Evolutionary conservation across 2,329 filamentous ascomycete species (phyloP), one percentile per base, ranked within the genome.

Genomic region (Hypoxylon sp.): DNA sequence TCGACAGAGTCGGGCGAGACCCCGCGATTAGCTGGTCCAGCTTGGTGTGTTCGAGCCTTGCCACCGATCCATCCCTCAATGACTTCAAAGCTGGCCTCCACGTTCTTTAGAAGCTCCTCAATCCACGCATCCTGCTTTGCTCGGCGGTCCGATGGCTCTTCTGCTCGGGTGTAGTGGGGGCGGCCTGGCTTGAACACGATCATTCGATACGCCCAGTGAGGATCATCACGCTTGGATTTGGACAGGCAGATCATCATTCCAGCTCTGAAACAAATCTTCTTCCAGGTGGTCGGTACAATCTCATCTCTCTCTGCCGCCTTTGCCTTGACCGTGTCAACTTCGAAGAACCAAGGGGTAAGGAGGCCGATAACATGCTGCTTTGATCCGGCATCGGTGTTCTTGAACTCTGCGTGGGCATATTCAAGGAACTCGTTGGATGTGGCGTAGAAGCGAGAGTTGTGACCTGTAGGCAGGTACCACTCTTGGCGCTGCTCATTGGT

Each of bases 261-360:
- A 6, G 65, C 58, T n/a, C 69, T 62, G 27, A 66, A 70, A 37
- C 64, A 68, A 6, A 11, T 42, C 3, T 63, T 57, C 54, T 70
- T 5, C 72, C 72, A 74, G 1, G 29, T 31, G 0, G 1, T 39
- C 4, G 70, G 67, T 6, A 69, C 58, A 5, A 63, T 1, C 15
- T 61, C 3, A 24, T 57, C 17, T 11, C 3, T 39, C 7, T 46
- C 19, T 7, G 10, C 2, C 6, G 70, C 68, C 1, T 15, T 31
- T 2, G 17, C n/a, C 1, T 15, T 10, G 37, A 69, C 19, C 6
- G 35, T 27, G 4, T 62, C 59, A 10, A 56, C 29, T 1, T 70
- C 63, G 32, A 68, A 70, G 64, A 73, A 72, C 72, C 70, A 74
- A 0, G 72, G 72, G 2, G 65, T 71, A 4, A 74, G 59, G 10